Percentiles rank a stretch among this genome's conserved stretches.
Evolutionary conservation across 768 basidiomycete species (phyloP).

Genomic region (Phaeolepiota aurea): DNA sequence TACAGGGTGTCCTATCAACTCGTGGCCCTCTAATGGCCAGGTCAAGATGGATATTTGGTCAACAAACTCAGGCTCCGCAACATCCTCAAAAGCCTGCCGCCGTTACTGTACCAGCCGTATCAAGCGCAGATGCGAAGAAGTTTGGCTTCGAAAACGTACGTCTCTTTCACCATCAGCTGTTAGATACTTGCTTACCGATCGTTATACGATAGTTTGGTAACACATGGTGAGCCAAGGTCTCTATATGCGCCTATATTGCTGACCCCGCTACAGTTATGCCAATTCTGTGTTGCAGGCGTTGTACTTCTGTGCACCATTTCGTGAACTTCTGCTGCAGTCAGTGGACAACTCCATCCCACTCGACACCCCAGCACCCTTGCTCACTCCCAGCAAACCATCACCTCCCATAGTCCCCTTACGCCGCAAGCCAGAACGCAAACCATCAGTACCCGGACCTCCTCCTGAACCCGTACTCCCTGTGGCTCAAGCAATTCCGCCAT

Average conservation of each 20-base stretch:
- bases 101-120: conserved; percentile 16
- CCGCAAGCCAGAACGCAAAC: conserved; percentile 52
- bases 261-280: conserved; percentile 63
- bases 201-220: conserved; percentile 83
- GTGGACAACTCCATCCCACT: conserved; percentile 40
- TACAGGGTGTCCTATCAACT: no score
- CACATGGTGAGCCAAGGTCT: conserved; percentile 62
- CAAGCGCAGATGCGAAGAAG: conserved; percentile 70
- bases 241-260: conserved; percentile 6
- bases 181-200: no score
- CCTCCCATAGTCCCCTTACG: conserved; percentile 31
- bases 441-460: conserved; percentile 17
- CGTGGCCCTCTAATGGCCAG: conserved; percentile 21
- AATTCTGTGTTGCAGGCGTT: conserved; percentile 98
- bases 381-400: conserved; percentile 18
- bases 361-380: conserved; percentile 15
- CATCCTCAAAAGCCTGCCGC: conserved; percentile 14
- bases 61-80: conserved; percentile 10
- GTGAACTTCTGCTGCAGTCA: conserved; percentile 78
- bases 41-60: conserved; percentile 29
- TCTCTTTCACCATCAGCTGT: no score
- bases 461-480: conserved; percentile 16
- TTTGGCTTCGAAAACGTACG: conserved; percentile 97
- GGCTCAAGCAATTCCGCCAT: conserved; percentile 37
- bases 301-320: conserved; percentile 91